phyloP scores from a whole-genome alignment of 768 basidiomycete genomes.

The Tylopilus vinaceipallidus region DNA sequence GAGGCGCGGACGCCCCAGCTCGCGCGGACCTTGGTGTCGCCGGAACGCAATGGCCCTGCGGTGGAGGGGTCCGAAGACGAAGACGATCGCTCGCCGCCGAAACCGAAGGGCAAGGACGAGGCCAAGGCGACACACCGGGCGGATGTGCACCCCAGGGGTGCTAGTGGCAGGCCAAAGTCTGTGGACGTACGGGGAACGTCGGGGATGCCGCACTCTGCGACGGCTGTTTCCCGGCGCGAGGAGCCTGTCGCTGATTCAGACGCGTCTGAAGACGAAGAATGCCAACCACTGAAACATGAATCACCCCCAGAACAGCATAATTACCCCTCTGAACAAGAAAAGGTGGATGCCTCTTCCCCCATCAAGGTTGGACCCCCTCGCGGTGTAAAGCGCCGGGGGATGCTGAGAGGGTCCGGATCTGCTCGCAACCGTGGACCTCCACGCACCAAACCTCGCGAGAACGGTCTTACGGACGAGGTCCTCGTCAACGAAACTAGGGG shows the following conservation, averaged over 20 bases:
- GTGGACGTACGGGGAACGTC: not conserved
- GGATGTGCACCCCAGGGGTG: not conserved
- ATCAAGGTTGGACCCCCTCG: slow-evolving; percentile 29
- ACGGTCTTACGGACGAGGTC: not conserved
- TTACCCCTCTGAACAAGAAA: slow-evolving; percentile 5
- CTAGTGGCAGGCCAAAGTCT: not conserved
- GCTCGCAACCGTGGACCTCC: not conserved
- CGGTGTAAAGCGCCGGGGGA: slow-evolving; percentile 13
- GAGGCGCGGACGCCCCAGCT: too few relatives aligned
- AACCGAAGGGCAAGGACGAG: slow-evolving; percentile 7
- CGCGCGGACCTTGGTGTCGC: too few relatives aligned
- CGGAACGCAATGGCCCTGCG: too few relatives aligned
- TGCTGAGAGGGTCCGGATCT: not conserved
- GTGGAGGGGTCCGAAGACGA: slow-evolving; percentile 4
- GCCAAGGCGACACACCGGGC: not conserved
- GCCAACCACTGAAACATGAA: not conserved
- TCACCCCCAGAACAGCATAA: not conserved
- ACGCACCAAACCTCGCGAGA: not conserved
- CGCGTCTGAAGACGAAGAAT: slow-evolving; percentile 3
- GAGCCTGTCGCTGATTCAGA: not conserved
- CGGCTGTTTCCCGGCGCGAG: too few relatives aligned
- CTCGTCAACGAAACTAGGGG: not conserved
- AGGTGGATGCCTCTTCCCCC: not conserved
- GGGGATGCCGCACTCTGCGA: not conserved
- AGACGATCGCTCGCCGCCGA: slow-evolving; percentile 2